phyloP scores from a whole-genome alignment of 306 rosid species.

The Cajanus cajan region DNA sequence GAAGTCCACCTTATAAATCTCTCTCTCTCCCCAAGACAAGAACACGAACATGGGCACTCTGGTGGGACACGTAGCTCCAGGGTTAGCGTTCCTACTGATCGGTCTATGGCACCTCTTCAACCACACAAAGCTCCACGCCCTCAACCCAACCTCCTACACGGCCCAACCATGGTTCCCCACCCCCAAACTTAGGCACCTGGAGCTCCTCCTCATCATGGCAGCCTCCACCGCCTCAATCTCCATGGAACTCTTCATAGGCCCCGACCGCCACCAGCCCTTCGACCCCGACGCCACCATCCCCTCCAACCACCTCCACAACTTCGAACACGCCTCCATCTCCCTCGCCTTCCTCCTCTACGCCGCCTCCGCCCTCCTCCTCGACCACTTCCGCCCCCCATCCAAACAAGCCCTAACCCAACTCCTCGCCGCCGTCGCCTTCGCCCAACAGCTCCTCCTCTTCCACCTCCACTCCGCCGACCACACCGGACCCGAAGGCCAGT shows the following conservation, averaged over 20 bases:
- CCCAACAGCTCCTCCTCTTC: conserved; percentile 68
- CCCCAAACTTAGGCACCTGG: conserved; percentile 48
- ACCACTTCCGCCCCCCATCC: conserved; percentile 16
- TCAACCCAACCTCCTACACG: conserved; percentile 39
- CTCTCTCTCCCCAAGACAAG: too few relatives aligned
- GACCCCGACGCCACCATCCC: conserved; percentile 78
- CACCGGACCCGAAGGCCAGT: conserved; percentile 80
- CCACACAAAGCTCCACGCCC: conserved; percentile 64
- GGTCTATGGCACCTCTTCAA: conserved; percentile 90
- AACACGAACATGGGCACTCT: conserved; percentile 69
- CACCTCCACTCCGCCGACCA: conserved; percentile 83
- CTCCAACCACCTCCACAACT: conserved; percentile 78
- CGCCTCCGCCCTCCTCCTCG: conserved; percentile 50
- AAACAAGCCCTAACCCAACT: conserved; percentile 47
- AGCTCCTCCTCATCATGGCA: conserved; percentile 59
- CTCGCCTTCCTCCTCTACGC: conserved; percentile 59
- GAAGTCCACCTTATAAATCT: too few relatives aligned
- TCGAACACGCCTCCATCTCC: conserved; percentile 80
- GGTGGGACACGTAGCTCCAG: conserved; percentile 81
- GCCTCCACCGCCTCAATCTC: conserved; percentile 49
- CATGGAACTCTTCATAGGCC: conserved; percentile 85
- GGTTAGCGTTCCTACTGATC: conserved; percentile 64
- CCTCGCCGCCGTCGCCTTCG: conserved; percentile 61
- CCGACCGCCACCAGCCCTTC: conserved; percentile 62
- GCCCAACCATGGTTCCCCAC: conserved; percentile 73